Base-by-base conservation (phyloP, 2,329 filamentous ascomycete genomes). In the Penicillium sp. region DNA sequence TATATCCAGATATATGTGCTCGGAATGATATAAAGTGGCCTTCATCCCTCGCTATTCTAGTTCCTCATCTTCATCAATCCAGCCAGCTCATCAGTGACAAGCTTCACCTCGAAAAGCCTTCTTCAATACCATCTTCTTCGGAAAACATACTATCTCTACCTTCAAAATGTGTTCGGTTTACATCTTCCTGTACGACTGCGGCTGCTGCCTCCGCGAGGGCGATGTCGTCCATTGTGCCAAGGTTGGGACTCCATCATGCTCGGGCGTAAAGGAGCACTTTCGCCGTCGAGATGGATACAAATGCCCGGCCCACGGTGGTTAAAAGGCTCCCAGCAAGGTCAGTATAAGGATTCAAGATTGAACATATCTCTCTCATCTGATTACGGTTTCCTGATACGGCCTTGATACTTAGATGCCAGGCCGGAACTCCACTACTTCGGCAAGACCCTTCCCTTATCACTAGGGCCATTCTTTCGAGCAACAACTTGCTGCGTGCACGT, bases 101-200 rank as follows among this genome's bases (percentile, higher is more conserved):
- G 19, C 17, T 51, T 58, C 30, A 60, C 22, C 26, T 59, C n/a
- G 24, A 57, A 53, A 56, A 15, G 9, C n/a, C 26, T 49, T 40
- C 7, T 10, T 51, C 38, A 28, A 26, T 50, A 44, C 28, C 4
- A 22, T 59, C 22, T 37, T 30, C n/a, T 53, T 30, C 30, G 35
- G 56, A 50, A 26, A 28, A 22, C 26, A 53, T 33, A 15, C 26
- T 47, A 45, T 22, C 22, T 15, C 13, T 50, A 28, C 28, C 3
- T 15, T 35, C 65, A 74, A 35, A 17, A 78, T 78, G 76, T 78
- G 76, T 58, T 76, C 73, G 2, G 63, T 75, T 56, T 78, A 78
- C 62, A 74, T 75, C 58, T 71, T 71, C 66, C 66, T 76, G 49
- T 78, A 76, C 62, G 75, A 74, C 63, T 78, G 76, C 61, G 76